These are phyloP conservation scores for Suillus spraguei DNA, from an alignment of 768 basidiomycete genomes.

Conservation along the genomic window DNA sequence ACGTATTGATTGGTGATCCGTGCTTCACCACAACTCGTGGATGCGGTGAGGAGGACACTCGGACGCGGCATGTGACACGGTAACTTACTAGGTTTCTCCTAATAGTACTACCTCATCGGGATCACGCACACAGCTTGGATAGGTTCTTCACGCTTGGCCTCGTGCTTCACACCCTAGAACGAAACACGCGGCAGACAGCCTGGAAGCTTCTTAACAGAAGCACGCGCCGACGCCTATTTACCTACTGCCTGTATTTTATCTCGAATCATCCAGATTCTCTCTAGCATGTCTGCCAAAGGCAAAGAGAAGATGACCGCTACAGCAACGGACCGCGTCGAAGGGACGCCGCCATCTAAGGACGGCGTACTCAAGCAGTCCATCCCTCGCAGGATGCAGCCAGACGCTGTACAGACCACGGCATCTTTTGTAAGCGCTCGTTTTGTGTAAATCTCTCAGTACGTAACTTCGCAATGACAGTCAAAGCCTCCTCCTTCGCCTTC, in stretches of 20 bases:
- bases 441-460: not conserved
- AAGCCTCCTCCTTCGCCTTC: conserved; percentile 15
- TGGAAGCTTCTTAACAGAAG: conserved; percentile 6
- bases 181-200: conserved; percentile 3
- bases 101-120: not conserved
- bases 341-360: not conserved
- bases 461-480: not conserved
- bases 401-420: not conserved
- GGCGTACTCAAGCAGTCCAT: not conserved
- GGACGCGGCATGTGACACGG: not conserved
- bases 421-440: conserved; percentile 9
- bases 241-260: conserved; percentile 2
- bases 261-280: conserved; percentile 4
- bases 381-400: not conserved
- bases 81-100: not conserved
- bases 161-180: conserved; percentile 5
- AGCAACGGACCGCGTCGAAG: not conserved
- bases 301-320: conserved; percentile 4
- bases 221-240: not conserved
- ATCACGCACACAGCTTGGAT: conserved; percentile 1
- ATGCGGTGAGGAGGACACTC: not conserved
- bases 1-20: not conserved
- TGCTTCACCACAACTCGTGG: conserved; percentile 4
- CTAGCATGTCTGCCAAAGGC: conserved; percentile 10
- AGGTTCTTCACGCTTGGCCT: not conserved